Evolutionary conservation across 176 grass and related monocot species (phyloP).

Genomic region (Urochloa ruziziensis): DNA sequence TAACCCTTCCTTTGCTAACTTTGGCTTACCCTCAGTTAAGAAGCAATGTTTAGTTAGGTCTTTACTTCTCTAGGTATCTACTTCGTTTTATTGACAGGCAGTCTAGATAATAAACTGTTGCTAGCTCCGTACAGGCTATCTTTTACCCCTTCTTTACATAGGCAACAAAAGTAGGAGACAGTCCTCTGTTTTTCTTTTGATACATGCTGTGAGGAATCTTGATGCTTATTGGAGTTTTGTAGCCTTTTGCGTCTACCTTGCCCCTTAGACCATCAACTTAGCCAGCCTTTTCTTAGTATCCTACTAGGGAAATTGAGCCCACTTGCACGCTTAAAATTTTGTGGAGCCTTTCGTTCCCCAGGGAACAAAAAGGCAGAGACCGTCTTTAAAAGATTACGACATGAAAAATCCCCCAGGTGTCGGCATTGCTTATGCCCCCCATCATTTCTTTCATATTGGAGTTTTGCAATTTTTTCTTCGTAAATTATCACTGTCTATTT

Average conservation of each 20-base stretch:
- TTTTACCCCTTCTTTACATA: conserved; percentile 17
- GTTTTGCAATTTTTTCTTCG: too few species aligned
- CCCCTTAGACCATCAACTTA: conserved; percentile 51
- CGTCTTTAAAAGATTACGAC: conserved; percentile 52
- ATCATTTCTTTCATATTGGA: conserved; percentile 41
- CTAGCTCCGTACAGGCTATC: conserved; percentile 27
- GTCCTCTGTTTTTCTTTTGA: conserved; percentile 35
- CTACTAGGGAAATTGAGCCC: conserved; percentile 38
- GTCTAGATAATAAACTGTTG: conserved; percentile 32
- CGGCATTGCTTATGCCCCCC: conserved; percentile 23
- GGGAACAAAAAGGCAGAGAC: conserved; percentile 59
- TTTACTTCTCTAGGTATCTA: conserved; percentile 34
- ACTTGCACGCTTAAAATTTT: conserved; percentile 45
- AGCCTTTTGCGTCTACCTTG: conserved; percentile 37
- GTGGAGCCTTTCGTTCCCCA: conserved; percentile 39
- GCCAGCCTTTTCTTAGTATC: conserved; percentile 46
- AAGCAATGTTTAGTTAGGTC: conserved; percentile 37
- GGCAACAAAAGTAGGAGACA: conserved; percentile 45
- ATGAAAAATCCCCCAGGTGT: conserved; percentile 66
- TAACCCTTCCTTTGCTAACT: conserved; percentile 23
- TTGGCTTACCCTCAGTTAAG: neutral
- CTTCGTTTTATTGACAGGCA: conserved; percentile 34
- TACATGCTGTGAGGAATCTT: conserved; percentile 47
- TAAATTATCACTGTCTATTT: neutral
- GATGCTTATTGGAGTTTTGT: conserved; percentile 48